Conservation (phyloP, 306 rosid genomes). For the Comarum palustre region DNA sequence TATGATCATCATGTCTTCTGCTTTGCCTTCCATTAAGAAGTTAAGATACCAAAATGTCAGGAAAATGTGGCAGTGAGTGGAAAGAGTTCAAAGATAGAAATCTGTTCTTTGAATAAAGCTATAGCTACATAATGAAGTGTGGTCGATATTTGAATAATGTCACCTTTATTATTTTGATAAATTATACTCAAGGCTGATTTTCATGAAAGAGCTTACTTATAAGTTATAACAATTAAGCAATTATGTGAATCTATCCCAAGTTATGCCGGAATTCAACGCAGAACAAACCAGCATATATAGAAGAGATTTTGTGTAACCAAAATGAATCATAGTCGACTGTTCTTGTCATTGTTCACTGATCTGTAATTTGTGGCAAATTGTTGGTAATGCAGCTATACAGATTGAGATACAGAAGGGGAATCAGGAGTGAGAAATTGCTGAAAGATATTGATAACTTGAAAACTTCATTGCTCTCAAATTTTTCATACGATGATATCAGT, state of each 20-base stretch:
- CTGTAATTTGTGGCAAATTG: neutral
- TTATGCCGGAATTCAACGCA: neutral
- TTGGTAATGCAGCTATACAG: slow-evolving; percentile 52
- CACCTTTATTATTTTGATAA: neutral
- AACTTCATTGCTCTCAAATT: slow-evolving; percentile 47
- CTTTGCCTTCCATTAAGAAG: neutral
- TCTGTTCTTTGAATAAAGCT: neutral
- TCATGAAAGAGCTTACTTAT: neutral
- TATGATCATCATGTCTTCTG: neutral
- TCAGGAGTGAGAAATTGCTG: slow-evolving; percentile 50
- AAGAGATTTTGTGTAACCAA: neutral
- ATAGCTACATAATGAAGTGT: neutral
- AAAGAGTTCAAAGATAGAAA: neutral
- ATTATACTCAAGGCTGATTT: neutral
- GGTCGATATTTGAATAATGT: neutral
- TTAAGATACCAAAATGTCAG: neutral
- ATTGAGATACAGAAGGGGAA: slow-evolving; percentile 39
- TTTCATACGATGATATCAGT: slow-evolving; percentile 36
- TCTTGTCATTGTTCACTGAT: neutral
- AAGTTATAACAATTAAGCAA: neutral
- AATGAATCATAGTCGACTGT: neutral
- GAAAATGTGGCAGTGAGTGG: slow-evolving; percentile 1
- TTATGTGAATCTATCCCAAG: neutral
- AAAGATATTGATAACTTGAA: slow-evolving; percentile 52
- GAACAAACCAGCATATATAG: neutral